A percentile compares a stretch with the other conserved stretches of the same genome.
These are phyloP conservation scores for Aspergillus avenaceus DNA, from an alignment of 495 filamentous ascomycete species.

Conservation along the genomic window DNA sequence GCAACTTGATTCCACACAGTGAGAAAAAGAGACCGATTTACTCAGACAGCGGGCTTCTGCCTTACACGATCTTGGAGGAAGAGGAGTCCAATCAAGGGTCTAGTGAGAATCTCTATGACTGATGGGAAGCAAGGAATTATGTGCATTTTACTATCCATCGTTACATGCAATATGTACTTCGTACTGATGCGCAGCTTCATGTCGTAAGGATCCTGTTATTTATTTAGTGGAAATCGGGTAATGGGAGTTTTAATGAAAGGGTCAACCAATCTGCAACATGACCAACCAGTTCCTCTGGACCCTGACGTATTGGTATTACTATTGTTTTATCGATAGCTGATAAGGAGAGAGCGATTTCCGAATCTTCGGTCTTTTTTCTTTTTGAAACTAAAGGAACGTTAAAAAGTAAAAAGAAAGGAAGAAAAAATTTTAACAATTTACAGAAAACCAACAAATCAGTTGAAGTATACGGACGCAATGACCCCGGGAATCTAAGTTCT, in stretches of 20 bases:
- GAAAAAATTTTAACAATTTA: too few species aligned
- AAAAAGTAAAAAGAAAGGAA: not conserved
- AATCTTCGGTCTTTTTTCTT: too few species aligned
- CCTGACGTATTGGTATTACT: not conserved
- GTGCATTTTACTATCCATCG: not conserved
- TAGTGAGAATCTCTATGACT: constrained; percentile 2
- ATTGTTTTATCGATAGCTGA: not conserved
- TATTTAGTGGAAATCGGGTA: too few species aligned
- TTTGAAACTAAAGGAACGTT: too few species aligned
- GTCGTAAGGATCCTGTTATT: too few species aligned
- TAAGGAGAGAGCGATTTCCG: too few species aligned
- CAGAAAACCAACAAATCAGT: too few species aligned
- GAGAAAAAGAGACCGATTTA: constrained; percentile 22
- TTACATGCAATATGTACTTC: too few species aligned
- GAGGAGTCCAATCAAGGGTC: constrained; percentile 43
- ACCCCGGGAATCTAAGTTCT: too few species aligned
- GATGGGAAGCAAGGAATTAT: not conserved
- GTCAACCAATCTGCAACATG: not conserved
- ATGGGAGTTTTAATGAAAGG: not conserved
- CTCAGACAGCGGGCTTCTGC: constrained; percentile 38
- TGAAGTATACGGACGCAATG: too few species aligned
- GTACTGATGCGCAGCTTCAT: too few species aligned
- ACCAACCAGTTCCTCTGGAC: too few species aligned
- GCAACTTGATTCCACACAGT: constrained; percentile 33
- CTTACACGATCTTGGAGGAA: constrained; percentile 64